Evolutionary conservation across 129 eudicot genomes (phyloP), one percentile per base, ranked within the genome.

Genomic region (Flaveria ramosissima): DNA sequence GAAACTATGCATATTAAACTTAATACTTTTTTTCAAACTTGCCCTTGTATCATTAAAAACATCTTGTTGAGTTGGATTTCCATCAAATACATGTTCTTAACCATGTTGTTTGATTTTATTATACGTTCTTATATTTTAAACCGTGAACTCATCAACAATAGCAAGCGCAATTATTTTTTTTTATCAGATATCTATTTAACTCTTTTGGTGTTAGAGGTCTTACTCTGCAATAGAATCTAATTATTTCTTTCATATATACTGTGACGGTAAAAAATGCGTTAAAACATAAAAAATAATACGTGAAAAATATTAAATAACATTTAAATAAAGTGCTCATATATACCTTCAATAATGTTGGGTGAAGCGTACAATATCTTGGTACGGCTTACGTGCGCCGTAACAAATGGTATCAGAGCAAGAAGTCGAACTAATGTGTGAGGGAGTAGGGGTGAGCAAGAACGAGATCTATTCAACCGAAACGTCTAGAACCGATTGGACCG

Each of bases 241-340:
- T 89, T 78, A 89, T 95, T 69, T 97, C 99, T 81, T 95, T 95
- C 99, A 95, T 91, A 68, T 95, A 97, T 95, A 78, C 6, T 9
- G 70, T 17, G 36, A 27, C 23, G 48, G 11, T 26, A 68, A 80
- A 32, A 12, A 26, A 64, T 6, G 26, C n/a, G 78, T 27, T 55
- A 23, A 73, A 42, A n/a, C 41, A 60, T 15, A 20, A 46, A 14
- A 53, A 2, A n/a, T 52, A 46, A 1, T 56, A 13, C 3, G 14
- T 12, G 50, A 74, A 52, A 16, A 7, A 16, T 24, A 16, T 26
- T 16, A 23, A 20, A 24, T 73, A 30, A 19, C 6, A 42, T n/a
- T 8, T 20, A 56, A 9, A 19, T 56, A 47, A 64, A 9, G 43
- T 20, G 32, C 70, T 70, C 53, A n/a, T 59, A 77, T 41, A 5